Conservation (phyloP, 495 filamentous ascomycete species). For the Amniculicola lignicola region DNA sequence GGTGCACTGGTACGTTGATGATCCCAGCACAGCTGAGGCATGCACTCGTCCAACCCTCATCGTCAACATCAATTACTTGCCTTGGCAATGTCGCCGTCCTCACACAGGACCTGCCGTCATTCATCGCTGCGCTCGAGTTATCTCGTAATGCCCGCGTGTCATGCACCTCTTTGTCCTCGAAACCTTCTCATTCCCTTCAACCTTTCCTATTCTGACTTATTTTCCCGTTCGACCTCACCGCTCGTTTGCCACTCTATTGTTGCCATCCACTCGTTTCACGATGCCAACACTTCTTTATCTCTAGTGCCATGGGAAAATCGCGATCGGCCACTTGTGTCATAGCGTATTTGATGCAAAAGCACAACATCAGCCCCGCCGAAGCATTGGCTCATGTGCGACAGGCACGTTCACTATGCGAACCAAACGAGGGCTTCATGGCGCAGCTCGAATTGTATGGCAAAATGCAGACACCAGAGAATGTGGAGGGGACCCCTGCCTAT, state of each 20-base stretch:
- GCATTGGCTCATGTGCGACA: conserved; percentile 62
- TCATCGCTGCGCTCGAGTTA: conserved; percentile 1
- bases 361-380: conserved; percentile 53
- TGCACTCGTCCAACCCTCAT: conserved; percentile 36
- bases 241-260: conserved; percentile 32
- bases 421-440: conserved; percentile 83
- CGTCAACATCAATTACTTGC: conserved; percentile 32
- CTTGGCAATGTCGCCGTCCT: conserved; percentile 40
- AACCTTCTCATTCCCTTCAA: neutral
- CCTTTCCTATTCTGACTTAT: conserved; percentile 20
- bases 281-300: conserved; percentile 30
- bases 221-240: conserved; percentile 17
- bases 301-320: conserved; percentile 93
- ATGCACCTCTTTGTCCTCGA: neutral
- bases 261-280: conserved; percentile 19
- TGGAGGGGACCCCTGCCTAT: conserved; percentile 69
- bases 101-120: too few species aligned
- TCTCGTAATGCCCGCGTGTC: conserved; percentile 9
- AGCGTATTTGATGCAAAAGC: conserved; percentile 76
- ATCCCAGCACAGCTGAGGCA: conserved; percentile 30
- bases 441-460: conserved; percentile 83
- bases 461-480: conserved; percentile 68
- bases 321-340: conserved; percentile 80
- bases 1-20: conserved; percentile 65
- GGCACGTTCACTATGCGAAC: conserved; percentile 69